phyloP scores from a whole-genome alignment of 257 asterid species.

The Ophiorrhiza pumila region DNA sequence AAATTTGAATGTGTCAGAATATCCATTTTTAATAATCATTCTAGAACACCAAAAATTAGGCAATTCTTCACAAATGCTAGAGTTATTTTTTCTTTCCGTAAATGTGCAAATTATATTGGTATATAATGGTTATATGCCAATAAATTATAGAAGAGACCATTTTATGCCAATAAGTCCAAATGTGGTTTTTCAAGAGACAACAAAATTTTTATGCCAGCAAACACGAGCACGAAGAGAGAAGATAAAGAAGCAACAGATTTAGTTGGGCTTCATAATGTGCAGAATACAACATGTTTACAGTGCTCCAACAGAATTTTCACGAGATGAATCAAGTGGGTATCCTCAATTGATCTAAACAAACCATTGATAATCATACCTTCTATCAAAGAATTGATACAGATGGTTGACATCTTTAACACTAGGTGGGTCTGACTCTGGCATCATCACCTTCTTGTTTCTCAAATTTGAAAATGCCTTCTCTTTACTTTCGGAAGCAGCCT shows the following conservation, averaged over 20 bases:
- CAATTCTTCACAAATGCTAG: neutral
- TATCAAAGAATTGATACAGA: conserved; percentile 62
- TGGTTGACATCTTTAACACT: conserved; percentile 49
- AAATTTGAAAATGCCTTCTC: conserved; percentile 48
- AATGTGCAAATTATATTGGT: neutral
- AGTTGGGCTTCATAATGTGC: no score
- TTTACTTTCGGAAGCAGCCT: conserved; percentile 50
- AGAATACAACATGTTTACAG: neutral
- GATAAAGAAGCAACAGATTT: neutral
- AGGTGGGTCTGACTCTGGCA: conserved; percentile 80
- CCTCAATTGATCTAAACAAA: neutral
- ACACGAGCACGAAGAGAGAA: neutral
- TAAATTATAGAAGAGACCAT: neutral
- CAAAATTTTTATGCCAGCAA: neutral
- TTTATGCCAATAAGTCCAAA: no score
- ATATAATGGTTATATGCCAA: no score
- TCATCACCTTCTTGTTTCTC: conserved; percentile 59
- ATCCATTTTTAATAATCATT: neutral
- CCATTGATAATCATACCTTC: conserved; percentile 46
- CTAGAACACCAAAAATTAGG: neutral
- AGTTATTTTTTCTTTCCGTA: neutral
- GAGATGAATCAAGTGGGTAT: neutral
- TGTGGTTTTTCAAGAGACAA: no score
- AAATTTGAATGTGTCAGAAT: neutral
- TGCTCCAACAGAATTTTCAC: neutral